Evolutionary conservation across 345 rosid genomes (phyloP).

Genomic region (Euphorbia pulcherrima): DNA sequence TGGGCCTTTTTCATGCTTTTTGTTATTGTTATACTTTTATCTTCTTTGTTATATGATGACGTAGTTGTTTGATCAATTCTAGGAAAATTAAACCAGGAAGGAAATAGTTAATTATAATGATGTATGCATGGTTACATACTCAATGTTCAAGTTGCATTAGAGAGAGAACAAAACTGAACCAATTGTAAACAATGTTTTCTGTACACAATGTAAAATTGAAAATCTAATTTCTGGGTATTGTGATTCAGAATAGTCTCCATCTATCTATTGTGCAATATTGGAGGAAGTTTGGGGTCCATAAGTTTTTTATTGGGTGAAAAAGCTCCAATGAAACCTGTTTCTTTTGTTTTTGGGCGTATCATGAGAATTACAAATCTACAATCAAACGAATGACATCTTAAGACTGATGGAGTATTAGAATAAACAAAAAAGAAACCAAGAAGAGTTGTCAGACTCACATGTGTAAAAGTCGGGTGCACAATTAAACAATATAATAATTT

Average conservation of each 20-base stretch:
- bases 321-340: neutral
- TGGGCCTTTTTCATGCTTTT: neutral
- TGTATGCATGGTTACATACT: neutral
- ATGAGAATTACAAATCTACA: no score
- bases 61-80: neutral
- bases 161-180: neutral
- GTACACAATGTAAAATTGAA: neutral
- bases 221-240: neutral
- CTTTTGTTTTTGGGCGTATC: no score
- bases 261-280: neutral
- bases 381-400: no score
- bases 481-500: no score
- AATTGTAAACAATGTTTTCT: neutral
- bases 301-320: neutral
- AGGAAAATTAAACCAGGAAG: neutral
- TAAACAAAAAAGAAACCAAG: no score
- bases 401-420: no score
- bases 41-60: neutral
- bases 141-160: neutral
- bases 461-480: no score
- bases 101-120: neutral
- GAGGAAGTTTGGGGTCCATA: neutral
- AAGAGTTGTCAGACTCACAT: no score
- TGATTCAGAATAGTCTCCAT: neutral
- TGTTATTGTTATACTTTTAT: no score